phyloP scores from a whole-genome alignment of 2,329 filamentous ascomycete species.

The Fusarium sacchari region DNA sequence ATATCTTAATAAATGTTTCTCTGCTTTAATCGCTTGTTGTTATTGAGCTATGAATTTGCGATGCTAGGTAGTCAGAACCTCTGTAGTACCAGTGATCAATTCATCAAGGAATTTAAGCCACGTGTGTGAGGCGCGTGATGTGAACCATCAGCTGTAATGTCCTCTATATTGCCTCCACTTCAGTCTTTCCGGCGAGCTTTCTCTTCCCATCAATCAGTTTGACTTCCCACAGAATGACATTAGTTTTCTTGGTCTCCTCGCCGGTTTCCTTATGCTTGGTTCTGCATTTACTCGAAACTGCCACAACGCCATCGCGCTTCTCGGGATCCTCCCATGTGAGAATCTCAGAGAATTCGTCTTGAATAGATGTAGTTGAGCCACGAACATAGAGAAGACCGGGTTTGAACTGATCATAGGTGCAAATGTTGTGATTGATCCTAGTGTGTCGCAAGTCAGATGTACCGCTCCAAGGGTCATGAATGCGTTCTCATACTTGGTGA shows the following conservation, averaged over 20 bases:
- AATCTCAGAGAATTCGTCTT: neutral
- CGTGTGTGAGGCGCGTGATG: too few relatives aligned
- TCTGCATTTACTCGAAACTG: neutral
- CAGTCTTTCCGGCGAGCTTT: neutral
- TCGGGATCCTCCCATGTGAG: neutral
- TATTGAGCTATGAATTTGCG: neutral
- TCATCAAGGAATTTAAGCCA: neutral
- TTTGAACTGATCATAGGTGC: neutral
- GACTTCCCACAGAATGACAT: neutral
- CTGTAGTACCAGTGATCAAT: accelerated
- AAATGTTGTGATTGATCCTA: neutral
- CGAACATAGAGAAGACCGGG: neutral
- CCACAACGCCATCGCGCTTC: accelerated
- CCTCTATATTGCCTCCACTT: neutral
- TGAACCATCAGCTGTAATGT: too few relatives aligned
- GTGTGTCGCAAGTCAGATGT: accelerated
- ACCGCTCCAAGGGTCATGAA: accelerated
- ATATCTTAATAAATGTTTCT: too few relatives aligned
- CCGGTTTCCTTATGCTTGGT: neutral
- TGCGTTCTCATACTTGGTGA: neutral
- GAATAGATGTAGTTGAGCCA: neutral
- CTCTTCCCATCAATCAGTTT: neutral
- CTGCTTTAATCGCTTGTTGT: accelerated
- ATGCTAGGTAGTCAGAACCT: neutral
- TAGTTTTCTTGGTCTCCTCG: neutral